Conservation (phyloP, 1,284 basidiomycete genomes). For the Apiotrichum sp. region DNA sequence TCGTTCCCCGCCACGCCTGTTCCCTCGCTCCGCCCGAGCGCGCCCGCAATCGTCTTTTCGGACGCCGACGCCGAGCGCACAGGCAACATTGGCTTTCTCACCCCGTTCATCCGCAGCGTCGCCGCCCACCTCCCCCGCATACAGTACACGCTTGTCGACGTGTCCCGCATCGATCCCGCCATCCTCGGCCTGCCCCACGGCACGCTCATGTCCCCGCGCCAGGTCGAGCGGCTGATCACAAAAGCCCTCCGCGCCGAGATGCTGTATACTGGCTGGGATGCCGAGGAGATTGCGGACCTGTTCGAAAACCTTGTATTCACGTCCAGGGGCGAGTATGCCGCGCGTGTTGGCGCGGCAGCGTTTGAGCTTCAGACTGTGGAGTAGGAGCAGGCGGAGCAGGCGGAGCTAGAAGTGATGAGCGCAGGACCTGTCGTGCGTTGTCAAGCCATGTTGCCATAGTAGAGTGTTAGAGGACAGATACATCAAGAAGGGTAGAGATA, state of each 20-base stretch:
- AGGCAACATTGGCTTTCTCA: neutral
- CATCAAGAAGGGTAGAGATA: too few species aligned
- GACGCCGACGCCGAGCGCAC: slow-evolving; percentile 5
- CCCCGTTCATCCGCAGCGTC: slow-evolving; percentile 1
- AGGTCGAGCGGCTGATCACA: neutral
- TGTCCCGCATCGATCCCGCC: neutral
- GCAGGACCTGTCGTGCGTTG: too few species aligned
- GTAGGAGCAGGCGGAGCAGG: neutral
- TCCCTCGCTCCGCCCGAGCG: neutral
- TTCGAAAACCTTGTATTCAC: neutral
- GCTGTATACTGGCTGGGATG: neutral
- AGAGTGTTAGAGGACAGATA: too few species aligned
- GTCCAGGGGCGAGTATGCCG: neutral
- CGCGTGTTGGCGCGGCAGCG: neutral
- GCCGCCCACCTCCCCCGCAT: neutral
- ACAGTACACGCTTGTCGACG: neutral
- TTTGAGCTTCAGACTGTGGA: neutral
- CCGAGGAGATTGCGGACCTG: neutral
- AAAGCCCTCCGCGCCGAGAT: neutral
- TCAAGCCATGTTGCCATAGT: too few species aligned
- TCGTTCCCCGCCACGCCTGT: neutral
- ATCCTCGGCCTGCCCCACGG: neutral
- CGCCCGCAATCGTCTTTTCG: neutral
- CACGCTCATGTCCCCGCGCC: neutral
- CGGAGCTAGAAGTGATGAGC: too few species aligned